Base-by-base conservation (phyloP, 345 rosid genomes). In the Balakata baccata region DNA sequence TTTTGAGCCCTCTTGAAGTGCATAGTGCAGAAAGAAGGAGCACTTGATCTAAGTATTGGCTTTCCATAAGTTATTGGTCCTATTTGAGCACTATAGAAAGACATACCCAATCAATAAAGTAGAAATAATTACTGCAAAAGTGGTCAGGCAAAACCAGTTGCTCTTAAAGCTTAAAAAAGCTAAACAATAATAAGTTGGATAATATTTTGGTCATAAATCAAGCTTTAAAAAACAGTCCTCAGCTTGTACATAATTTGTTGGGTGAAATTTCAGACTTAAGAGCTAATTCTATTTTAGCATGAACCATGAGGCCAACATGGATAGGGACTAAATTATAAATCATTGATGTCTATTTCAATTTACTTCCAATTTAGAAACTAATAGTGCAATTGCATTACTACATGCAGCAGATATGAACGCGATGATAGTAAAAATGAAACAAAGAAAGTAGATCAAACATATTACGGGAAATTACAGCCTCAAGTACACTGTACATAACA, bases 1-100 rank as follows among this genome's bases (percentile, higher is more conserved):
- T 80, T 86, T 65, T 89, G 89, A 61, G 90, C 87, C 74, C 79
- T 84, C 68, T 86, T 89, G 73, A 80, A 86, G 81, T 89, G 94
- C 52, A 65, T 45, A 18, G 75, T 43, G 75, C 94, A 89, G 16
- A 83, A 83, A 38, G 89, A 77, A 77, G 91, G 94, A 66, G 61
- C 75, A 2, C 81, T 79, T 61, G 91, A 85, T 69, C 86, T 82
- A 74, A 89, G 77, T 37, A 87, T 81, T 43, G 91, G 90, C 81
- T 86, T 87, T 72, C 85, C 85, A 72, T 91, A 89, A 52, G 85
- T 84, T 76, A 91, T 89, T 41, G 93, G 90, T 50, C 93, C 92
- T 0, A 88, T 77, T 56, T 79, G 91, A 66, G 84, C 84, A 79
- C 93, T 89, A 70, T 5, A 80, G 65, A n/a, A n/a, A n/a, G n/a